Percentiles rank a stretch among this genome's conserved stretches.
Conservation (phyloP, 441 rosid species). For the Pelargonium australe region DNA sequence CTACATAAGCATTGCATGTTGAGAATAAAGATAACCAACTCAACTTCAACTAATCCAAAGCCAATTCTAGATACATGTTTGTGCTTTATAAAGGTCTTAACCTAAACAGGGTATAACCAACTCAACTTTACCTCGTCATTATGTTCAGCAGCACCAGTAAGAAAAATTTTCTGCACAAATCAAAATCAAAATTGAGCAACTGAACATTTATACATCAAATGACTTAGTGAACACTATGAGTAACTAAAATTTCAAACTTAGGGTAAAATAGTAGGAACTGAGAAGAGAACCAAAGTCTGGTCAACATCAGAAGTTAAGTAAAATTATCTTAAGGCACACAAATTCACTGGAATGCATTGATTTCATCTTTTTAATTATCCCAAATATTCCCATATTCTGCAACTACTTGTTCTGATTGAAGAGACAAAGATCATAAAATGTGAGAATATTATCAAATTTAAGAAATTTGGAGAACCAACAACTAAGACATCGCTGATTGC, state of each 20-base stretch:
- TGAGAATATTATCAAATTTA: neutral
- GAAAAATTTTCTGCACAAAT: slow-evolving; percentile 33
- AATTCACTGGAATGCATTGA: neutral
- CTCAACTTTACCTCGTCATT: slow-evolving; percentile 44
- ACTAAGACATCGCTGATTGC: neutral
- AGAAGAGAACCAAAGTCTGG: neutral
- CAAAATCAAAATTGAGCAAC: slow-evolving; percentile 13
- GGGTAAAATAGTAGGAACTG: slow-evolving; percentile 3
- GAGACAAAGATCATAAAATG: neutral
- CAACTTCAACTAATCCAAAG: slow-evolving; percentile 34
- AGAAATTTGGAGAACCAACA: neutral
- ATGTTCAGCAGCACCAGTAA: slow-evolving; percentile 26
- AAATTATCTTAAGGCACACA: neutral
- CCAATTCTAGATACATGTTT: too few relatives aligned
- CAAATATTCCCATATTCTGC: neutral
- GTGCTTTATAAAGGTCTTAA: too few relatives aligned
- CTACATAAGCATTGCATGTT: neutral
- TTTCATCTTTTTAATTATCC: neutral
- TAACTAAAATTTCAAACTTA: neutral
- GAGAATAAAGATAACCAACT: neutral
- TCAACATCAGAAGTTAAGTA: neutral
- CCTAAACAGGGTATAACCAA: too few relatives aligned
- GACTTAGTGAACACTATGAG: neutral
- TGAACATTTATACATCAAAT: neutral
- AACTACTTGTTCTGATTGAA: neutral